Evolutionary conservation across 163 green algal species (phyloP), one percentile per base, ranked within the genome.

Genomic region (Scenedesmus sp.): DNA sequence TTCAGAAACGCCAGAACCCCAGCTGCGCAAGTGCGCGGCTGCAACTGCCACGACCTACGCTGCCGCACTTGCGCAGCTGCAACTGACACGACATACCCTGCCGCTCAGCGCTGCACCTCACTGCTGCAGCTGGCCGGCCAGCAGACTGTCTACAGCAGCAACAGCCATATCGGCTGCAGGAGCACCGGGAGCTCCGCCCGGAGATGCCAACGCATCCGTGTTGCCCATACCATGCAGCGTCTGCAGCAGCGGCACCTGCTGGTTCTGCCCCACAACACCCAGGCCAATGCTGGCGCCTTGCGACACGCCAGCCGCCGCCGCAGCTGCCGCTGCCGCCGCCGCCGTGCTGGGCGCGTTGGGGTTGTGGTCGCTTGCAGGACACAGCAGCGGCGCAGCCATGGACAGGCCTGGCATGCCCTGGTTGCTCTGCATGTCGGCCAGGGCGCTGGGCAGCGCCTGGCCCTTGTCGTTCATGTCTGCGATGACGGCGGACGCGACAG

Each of bases 401-500:
- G 82, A 89, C 4, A 92, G 49, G 68, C 89, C 89, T 33, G 65
- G 40, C 56, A 92, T 46, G 82, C 89, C 88, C 59, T 88, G 61
- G 43, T 85, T 92, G 44, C 46, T 73, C 43, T 59, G 56, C 88
- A 92, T 88, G 88, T 88, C 42, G 13, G 88, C 88, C 3, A 85
- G 42, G 5, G 26, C 51, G 24, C 33, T 53, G 12, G 89, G 82
- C 46, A 89, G 70, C 3, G 82, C 35, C 81, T 89, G 56, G 30
- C 82, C 89, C 89, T 89, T 89, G 26, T 90, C 89, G 10, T 73
- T 82, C 89, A 90, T 90, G 73, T 92, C 89, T 24, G 89, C 89
- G 37, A 90, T 87, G 24, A 92, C 89, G 22, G 89, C 89, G 13
- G 83, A 90, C 15, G 94, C 93, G 43, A 96, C 95, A 73, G 93